Percentiles rank a stretch among this genome's conserved stretches.
These are phyloP conservation scores for Hanseniaspora uvarum DNA, from an alignment of 1,139 yeast species.

Conservation along the genomic window DNA sequence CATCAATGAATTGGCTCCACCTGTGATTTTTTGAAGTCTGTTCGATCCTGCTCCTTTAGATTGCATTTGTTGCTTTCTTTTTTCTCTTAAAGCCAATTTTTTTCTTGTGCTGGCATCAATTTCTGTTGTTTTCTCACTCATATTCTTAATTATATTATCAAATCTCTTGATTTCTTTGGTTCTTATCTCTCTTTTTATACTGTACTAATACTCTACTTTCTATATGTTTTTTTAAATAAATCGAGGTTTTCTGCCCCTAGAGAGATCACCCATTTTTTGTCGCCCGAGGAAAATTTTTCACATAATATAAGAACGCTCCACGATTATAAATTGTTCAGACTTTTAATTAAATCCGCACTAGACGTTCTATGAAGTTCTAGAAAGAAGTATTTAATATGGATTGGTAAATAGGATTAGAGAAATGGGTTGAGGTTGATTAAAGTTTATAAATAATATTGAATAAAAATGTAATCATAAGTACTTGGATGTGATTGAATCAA, in stretches of 20 bases:
- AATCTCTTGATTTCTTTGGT: not conserved
- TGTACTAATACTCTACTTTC: too few relatives aligned
- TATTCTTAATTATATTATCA: not conserved
- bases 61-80: constrained; percentile 58
- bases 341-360: too few relatives aligned
- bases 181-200: too few relatives aligned
- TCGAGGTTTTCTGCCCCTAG: not conserved
- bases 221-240: too few relatives aligned
- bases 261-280: not conserved
- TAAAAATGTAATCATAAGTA: constrained; percentile 29
- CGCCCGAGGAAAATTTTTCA: not conserved
- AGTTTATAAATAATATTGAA: too few relatives aligned
- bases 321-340: not conserved
- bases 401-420: too few relatives aligned
- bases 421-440: too few relatives aligned
- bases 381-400: too few relatives aligned
- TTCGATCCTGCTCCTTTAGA: constrained; percentile 44
- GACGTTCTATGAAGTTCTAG: not conserved
- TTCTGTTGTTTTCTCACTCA: constrained; percentile 23
- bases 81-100: constrained; percentile 44
- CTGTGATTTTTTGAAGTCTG: constrained; percentile 46
- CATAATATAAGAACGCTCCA: not conserved
- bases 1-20: constrained; percentile 32
- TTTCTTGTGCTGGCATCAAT: constrained; percentile 55
- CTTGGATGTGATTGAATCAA: constrained; percentile 47